These are phyloP conservation scores for Magnaporthales sp. DNA, from an alignment of 2,329 filamentous ascomycete species.

Conservation along the genomic window DNA sequence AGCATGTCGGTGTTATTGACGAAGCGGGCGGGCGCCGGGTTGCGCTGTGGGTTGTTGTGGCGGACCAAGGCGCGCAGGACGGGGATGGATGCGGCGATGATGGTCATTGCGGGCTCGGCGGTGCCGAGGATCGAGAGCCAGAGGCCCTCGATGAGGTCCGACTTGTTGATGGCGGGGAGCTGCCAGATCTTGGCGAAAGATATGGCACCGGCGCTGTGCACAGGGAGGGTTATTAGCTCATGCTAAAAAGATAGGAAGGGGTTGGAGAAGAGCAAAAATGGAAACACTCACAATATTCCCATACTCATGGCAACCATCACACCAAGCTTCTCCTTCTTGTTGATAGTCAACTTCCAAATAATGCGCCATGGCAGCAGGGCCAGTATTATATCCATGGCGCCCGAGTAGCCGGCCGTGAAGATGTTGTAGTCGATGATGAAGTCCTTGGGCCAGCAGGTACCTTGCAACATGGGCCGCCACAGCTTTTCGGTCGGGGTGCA, in stretches of 20 bases:
- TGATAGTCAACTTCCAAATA: conserved; percentile 29
- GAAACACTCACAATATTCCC: conserved; percentile 26
- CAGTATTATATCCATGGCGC: conserved; percentile 28
- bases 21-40: neutral
- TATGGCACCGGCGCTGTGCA: neutral
- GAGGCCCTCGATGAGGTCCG: conserved; percentile 1
- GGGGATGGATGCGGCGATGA: conserved; percentile 11
- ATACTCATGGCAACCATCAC: conserved; percentile 33
- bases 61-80: conserved; percentile 9
- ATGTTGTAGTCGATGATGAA: conserved; percentile 18
- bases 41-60: neutral
- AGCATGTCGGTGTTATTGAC: neutral
- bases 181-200: conserved; percentile 7
- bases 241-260: neutral
- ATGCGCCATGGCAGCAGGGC: conserved; percentile 31
- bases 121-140: conserved; percentile 9
- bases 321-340: conserved; percentile 28
- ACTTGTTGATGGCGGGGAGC: conserved; percentile 6
- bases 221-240: neutral
- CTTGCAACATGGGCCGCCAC: conserved; percentile 17
- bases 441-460: conserved; percentile 21
- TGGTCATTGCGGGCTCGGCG: conserved; percentile 10
- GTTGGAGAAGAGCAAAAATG: neutral
- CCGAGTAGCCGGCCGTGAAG: conserved; percentile 19
- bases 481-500: conserved; percentile 21